Conservation (phyloP, 768 basidiomycete genomes). For the Tylopilus sp. region DNA sequence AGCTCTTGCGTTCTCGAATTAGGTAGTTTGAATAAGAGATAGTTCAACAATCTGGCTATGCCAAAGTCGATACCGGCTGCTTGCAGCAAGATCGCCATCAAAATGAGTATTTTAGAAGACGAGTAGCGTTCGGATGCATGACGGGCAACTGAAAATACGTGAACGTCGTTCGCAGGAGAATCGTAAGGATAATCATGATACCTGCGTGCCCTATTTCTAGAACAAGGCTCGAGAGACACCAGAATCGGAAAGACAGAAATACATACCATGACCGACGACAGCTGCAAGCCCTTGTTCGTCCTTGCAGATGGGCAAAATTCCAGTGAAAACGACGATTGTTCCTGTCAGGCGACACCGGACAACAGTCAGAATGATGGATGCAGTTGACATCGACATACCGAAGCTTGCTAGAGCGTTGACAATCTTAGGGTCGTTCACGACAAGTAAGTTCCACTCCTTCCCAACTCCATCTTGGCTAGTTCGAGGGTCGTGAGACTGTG, state of each 20-base stretch:
- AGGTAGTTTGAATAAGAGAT: slow-evolving; percentile 64
- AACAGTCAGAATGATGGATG: background rate
- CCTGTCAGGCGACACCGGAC: slow-evolving; percentile 39
- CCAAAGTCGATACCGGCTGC: slow-evolving; percentile 54
- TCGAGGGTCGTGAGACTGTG: no score
- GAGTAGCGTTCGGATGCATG: slow-evolving; percentile 52
- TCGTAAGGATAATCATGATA: slow-evolving; percentile 29
- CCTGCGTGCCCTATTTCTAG: slow-evolving; percentile 81
- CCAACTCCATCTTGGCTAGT: slow-evolving; percentile 18
- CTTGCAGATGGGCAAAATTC: slow-evolving; percentile 73
- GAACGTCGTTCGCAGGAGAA: background rate
- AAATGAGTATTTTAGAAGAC: slow-evolving; percentile 38
- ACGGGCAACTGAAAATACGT: slow-evolving; percentile 45
- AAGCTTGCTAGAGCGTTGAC: slow-evolving; percentile 79
- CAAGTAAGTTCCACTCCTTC: slow-evolving; percentile 65
- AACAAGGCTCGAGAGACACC: background rate
- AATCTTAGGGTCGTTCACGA: slow-evolving; percentile 66
- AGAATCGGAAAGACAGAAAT: background rate
- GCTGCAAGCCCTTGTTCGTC: slow-evolving; percentile 83
- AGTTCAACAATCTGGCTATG: slow-evolving; percentile 45
- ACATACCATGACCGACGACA: slow-evolving; percentile 76
- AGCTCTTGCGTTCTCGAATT: slow-evolving; percentile 80
- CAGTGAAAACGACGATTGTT: slow-evolving; percentile 84
- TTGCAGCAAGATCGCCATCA: slow-evolving; percentile 40
- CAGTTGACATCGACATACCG: slow-evolving; percentile 37